Evolutionary conservation across 2,329 filamentous ascomycete genomes (phyloP).

Genomic region (Fusarium heterosporum): DNA sequence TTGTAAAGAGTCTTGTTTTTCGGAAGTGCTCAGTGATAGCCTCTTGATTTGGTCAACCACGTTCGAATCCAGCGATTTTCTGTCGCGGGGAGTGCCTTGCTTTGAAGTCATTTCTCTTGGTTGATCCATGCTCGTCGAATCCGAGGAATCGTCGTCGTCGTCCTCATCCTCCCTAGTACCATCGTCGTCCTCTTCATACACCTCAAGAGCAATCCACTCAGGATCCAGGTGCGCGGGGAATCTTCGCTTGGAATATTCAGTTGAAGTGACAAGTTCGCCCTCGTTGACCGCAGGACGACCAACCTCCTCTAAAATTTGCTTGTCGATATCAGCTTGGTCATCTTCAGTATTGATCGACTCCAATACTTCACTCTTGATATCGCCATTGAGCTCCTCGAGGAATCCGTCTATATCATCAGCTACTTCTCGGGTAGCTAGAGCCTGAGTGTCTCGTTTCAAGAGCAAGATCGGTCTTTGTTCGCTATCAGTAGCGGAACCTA

Average conservation of each 20-base stretch:
- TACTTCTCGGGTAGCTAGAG: conserved; percentile 9
- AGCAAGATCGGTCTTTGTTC: conserved; percentile 53
- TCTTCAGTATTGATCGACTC: conserved; percentile 42
- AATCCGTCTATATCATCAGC: conserved; percentile 16
- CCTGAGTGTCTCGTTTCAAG: conserved; percentile 48
- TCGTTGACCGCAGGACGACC: background rate
- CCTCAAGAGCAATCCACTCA: conserved; percentile 92
- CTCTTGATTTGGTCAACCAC: conserved; percentile 57
- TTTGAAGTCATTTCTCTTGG: conserved; percentile 29
- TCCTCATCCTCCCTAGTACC: conserved; percentile 55
- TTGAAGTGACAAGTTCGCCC: conserved; percentile 2
- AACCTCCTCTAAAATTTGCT: conserved; percentile 54
- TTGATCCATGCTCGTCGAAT: conserved; percentile 52
- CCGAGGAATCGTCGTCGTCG: conserved; percentile 59
- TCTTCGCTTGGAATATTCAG: conserved; percentile 27
- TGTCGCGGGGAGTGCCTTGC: conserved; percentile 21
- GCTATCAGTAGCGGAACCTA: conserved; percentile 66
- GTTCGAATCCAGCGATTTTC: conserved; percentile 52
- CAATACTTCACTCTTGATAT: background rate
- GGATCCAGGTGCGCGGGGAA: conserved; percentile 82
- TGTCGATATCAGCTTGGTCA: conserved; percentile 60
- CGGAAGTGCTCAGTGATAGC: conserved; percentile 51
- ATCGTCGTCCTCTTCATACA: conserved; percentile 72
- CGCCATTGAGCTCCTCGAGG: conserved; percentile 59
- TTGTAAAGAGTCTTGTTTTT: conserved; percentile 12